Evolutionary conservation across 2,329 filamentous ascomycete species (phyloP).

Genomic region (Dothistroma septosporum): DNA sequence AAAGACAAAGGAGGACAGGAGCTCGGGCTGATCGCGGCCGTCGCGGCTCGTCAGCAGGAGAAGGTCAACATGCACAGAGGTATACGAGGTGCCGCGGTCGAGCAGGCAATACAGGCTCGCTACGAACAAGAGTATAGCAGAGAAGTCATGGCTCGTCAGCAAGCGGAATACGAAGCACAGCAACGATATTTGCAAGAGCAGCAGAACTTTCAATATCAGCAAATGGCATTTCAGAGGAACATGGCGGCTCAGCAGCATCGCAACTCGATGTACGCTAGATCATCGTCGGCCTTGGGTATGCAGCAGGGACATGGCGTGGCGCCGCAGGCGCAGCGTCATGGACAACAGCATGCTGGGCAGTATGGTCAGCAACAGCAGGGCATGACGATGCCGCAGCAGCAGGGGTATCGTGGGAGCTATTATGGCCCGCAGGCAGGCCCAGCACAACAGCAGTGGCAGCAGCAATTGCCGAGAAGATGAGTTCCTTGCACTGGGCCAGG

Average conservation of each 20-base stretch:
- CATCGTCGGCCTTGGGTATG: slow-evolving; percentile 6
- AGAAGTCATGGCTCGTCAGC: slow-evolving; percentile 39
- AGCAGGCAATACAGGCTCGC: slow-evolving; percentile 58
- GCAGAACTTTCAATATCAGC: slow-evolving; percentile 22
- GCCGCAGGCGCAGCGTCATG: slow-evolving; percentile 8
- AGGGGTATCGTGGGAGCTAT: not conserved
- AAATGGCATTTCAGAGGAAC: slow-evolving; percentile 19
- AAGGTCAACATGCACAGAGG: slow-evolving; percentile 67
- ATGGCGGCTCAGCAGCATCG: slow-evolving; percentile 16
- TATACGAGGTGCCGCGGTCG: slow-evolving; percentile 61
- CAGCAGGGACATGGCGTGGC: slow-evolving; percentile 6
- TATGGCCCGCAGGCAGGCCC: not conserved
- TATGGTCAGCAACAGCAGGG: not conserved
- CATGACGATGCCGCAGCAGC: slow-evolving; percentile 1
- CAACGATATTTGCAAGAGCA: slow-evolving; percentile 26
- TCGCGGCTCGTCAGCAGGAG: slow-evolving; percentile 75
- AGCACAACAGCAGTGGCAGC: not conserved
- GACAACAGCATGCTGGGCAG: not conserved
- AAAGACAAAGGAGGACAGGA: slow-evolving; percentile 34
- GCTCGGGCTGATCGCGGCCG: slow-evolving; percentile 66
- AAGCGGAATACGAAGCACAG: slow-evolving; percentile 37
- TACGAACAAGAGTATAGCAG: slow-evolving; percentile 49
- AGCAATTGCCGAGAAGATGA: not conserved
- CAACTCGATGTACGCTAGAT: slow-evolving; percentile 7
- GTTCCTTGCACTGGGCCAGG: too few relatives aligned